Evolutionary conservation across 1,139 yeast species (phyloP), one percentile per base, ranked within the genome.

Genomic region (Hemisphaericaspora subhashii): DNA sequence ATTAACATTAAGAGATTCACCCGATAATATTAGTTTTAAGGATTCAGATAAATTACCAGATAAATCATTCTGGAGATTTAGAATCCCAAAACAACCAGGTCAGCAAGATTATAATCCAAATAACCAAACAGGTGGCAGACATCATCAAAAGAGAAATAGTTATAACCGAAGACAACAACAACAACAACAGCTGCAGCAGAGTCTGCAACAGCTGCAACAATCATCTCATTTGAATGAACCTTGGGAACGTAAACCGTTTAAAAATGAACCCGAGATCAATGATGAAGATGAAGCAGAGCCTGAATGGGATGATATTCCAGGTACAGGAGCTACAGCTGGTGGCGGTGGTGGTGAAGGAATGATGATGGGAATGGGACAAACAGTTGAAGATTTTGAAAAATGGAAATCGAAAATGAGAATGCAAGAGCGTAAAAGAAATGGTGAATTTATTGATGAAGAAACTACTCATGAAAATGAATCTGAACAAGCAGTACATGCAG

Each of bases 311-410:
- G 48, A 44, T 24, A 38, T 38, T 33, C 38, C 37, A 5, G 42
- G 42, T 20, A 6, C 22, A 4, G 22, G 20, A 12, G 38, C 28
- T 9, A 31, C 6, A n/a, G 23, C 22, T n/a, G 32, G 15, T 29
- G 32, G 33, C 14, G 31, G 67, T 40, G 60, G 73, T 59, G 33
- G 65, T 15, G 36, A 41, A 24, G 36, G 43, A 12, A 22, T 64
- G 26, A 38, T 43, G 41, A 30, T 39, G 33, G 39, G 37, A 39
- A 72, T 74, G 66, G 81, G 81, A 13, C 79, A 75, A 44, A 74
- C 86, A 2, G 83, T 80, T 15, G 81, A 79, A 39, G 92, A 83
- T 51, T 84, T 84, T 53, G 89, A 83, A 55, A 69, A 72, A 47
- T 82, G 89, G 87, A 83, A 81, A 58, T 67, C 74, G 36, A 72